Conservation (phyloP, 2,329 filamentous ascomycete species). For the Aspergillus fumigatus region DNA sequence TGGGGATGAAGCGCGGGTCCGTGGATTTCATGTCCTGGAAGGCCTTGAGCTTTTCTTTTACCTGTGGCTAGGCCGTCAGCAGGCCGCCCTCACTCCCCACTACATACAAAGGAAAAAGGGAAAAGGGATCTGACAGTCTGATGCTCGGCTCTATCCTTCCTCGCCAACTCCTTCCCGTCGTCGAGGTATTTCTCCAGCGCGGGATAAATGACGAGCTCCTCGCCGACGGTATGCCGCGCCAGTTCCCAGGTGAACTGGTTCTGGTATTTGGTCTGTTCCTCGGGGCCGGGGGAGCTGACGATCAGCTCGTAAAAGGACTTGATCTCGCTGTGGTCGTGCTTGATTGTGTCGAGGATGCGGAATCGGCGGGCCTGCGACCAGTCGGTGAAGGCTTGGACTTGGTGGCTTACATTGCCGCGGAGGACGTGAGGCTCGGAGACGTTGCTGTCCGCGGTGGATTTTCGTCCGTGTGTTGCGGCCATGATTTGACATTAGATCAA, state of each 20-base stretch:
- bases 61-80: constrained; percentile 24
- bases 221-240: constrained; percentile 48
- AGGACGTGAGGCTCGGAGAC: constrained; percentile 1
- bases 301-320: constrained; percentile 42
- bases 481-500: not conserved
- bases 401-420: constrained; percentile 6
- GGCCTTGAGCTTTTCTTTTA: constrained; percentile 48
- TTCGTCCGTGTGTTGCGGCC: not conserved
- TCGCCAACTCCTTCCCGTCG: constrained; percentile 43
- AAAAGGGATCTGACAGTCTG: constrained; percentile 18
- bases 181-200: constrained; percentile 48
- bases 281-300: constrained; percentile 36
- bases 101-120: not conserved
- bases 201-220: constrained; percentile 53
- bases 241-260: constrained; percentile 53
- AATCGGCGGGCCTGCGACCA: not conserved
- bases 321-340: constrained; percentile 41
- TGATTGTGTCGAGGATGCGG: constrained; percentile 36
- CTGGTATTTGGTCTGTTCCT: constrained; percentile 44
- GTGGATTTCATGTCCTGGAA: constrained; percentile 45
- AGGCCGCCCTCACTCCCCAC: not conserved
- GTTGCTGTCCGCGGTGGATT: not conserved
- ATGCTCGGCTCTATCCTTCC: constrained; percentile 48
- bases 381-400: constrained; percentile 10
- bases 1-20: constrained; percentile 41